Conservation (phyloP, 176 grass and related monocot species). For the Metroxylon sagu region DNA sequence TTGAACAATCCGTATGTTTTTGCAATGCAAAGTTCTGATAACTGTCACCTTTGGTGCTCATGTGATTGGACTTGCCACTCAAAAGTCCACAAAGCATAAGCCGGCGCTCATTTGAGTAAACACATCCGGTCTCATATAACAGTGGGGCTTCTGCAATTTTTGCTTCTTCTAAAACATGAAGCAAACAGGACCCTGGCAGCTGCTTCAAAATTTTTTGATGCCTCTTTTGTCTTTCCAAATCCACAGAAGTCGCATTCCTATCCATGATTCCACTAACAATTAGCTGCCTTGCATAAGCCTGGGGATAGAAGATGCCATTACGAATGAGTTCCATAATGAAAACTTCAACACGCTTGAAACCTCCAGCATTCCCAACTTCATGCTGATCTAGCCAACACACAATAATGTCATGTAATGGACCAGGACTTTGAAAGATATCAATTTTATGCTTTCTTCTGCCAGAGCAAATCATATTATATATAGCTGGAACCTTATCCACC, state of each 20-base stretch:
- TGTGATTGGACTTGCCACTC: constrained; percentile 33
- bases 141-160: constrained; percentile 40
- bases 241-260: constrained; percentile 48
- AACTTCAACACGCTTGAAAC: constrained; percentile 64
- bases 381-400: constrained; percentile 99
- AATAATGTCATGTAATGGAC: constrained; percentile 89
- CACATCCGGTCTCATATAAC: constrained; percentile 46
- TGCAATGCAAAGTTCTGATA: constrained; percentile 29
- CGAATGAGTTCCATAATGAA: constrained; percentile 74
- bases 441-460: constrained; percentile 53
- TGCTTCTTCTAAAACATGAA: constrained; percentile 76
- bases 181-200: constrained; percentile 60
- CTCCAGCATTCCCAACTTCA: constrained; percentile 63
- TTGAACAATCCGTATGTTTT: constrained; percentile 33
- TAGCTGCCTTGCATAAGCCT: constrained; percentile 92
- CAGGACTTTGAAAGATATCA: constrained; percentile 79
- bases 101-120: constrained; percentile 84
- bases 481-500: constrained; percentile 27
- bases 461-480: constrained; percentile 32
- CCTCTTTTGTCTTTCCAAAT: constrained; percentile 70
- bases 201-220: constrained; percentile 88
- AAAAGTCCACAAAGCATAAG: constrained; percentile 72
- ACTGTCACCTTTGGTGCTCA: constrained; percentile 26
- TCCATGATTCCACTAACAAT: constrained; percentile 91
- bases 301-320: constrained; percentile 83